A percentile compares a stretch with the other conserved stretches of the same genome.
phyloP scores from a whole-genome alignment of 805 yeast species.

The Lipomyces lipofer region DNA sequence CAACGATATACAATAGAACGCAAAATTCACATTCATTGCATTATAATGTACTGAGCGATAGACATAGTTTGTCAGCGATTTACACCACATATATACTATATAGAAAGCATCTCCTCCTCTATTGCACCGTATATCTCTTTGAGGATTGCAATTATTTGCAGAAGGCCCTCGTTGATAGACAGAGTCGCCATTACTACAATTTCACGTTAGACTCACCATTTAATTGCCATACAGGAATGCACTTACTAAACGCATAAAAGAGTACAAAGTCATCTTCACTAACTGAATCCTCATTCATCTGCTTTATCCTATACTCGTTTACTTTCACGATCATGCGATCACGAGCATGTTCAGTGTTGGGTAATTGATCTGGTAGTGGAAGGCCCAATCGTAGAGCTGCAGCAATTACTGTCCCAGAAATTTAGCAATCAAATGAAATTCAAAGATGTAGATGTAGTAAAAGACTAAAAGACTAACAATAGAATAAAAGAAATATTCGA shows the following conservation, averaged over 20 bases:
- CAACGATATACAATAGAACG: no score
- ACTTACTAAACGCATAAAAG: conserved; percentile 60
- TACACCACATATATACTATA: no score
- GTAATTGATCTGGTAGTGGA: conserved; percentile 75
- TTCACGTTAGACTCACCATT: not conserved
- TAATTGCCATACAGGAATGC: not conserved
- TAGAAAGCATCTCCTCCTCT: conserved; percentile 58
- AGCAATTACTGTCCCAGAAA: conserved; percentile 54
- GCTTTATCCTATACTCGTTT: conserved; percentile 53
- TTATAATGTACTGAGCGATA: no score
- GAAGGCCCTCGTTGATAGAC: conserved; percentile 64
- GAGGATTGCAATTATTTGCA: conserved; percentile 54
- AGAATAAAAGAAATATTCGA: conserved; percentile 71
- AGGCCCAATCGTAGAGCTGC: conserved; percentile 73
- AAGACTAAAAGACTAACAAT: conserved; percentile 47
- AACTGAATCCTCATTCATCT: conserved; percentile 40
- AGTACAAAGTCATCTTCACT: conserved; percentile 73
- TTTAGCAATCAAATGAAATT: not conserved
- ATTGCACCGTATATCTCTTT: conserved; percentile 66
- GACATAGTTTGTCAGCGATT: no score
- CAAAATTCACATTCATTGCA: no score
- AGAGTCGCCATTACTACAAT: conserved; percentile 58
- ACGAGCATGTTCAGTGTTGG: conserved; percentile 72
- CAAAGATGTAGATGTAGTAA: no score
- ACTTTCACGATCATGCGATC: conserved; percentile 67